Conservation (phyloP, 371 early-diverging fungal genomes). For the Mucor saturninus region DNA sequence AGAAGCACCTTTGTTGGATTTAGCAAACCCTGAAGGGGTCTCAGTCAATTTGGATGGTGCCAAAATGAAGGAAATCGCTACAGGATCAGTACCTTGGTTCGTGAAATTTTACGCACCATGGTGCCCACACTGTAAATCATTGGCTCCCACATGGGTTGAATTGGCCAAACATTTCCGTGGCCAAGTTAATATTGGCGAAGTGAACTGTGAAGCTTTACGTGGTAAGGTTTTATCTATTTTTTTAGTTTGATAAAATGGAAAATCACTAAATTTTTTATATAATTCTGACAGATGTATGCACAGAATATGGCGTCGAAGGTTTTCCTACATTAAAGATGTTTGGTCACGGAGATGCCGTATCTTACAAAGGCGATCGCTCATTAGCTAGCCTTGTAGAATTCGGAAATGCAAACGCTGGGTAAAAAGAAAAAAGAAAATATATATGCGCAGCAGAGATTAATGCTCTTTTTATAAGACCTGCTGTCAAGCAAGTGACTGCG, state of each 20-base stretch:
- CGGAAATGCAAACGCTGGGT: conserved; percentile 46
- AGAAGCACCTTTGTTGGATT: background rate
- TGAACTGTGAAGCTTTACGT: conserved; percentile 76
- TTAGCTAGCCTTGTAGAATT: conserved; percentile 56
- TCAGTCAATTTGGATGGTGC: conserved; percentile 35
- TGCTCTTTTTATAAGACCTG: conserved; percentile 15
- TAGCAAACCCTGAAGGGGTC: conserved; percentile 38
- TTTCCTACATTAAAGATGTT: conserved; percentile 85
- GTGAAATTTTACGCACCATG: conserved; percentile 88
- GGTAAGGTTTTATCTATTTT: conserved; percentile 29
- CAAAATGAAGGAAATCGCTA: conserved; percentile 24
- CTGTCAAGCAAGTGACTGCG: conserved; percentile 31
- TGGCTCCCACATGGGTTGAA: conserved; percentile 81
- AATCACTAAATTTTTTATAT: too few relatives aligned
- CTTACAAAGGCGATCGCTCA: conserved; percentile 51
- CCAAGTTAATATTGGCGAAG: conserved; percentile 81
- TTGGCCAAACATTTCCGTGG: conserved; percentile 67
- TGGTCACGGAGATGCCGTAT: conserved; percentile 11
- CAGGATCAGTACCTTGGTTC: conserved; percentile 60
- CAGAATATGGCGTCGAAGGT: conserved; percentile 66
- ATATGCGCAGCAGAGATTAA: background rate
- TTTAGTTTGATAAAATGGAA: too few relatives aligned
- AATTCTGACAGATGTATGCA: conserved; percentile 48
- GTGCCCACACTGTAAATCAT: conserved; percentile 84
- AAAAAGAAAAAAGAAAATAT: conserved; percentile 8